phyloP scores from a whole-genome alignment of 257 asterid species.

The Parsonsia alboflavescens region DNA sequence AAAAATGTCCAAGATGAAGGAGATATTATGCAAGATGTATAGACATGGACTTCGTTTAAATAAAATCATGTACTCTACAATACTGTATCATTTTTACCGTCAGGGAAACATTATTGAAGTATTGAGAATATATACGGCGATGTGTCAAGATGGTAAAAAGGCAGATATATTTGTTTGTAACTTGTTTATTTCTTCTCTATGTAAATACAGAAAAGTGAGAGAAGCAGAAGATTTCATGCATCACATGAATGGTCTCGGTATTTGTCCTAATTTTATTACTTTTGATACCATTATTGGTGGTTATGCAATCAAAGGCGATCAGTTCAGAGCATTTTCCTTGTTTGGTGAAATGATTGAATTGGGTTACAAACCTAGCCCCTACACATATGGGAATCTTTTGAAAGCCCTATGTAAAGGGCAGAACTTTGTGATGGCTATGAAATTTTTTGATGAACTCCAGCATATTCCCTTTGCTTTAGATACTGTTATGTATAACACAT shows the following conservation, averaged over 20 bases:
- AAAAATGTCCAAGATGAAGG: constrained; percentile 42
- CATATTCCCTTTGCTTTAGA: constrained; percentile 39
- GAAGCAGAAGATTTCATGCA: constrained; percentile 70
- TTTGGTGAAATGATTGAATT: constrained; percentile 58
- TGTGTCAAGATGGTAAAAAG: constrained; percentile 46
- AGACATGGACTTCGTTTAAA: constrained; percentile 54
- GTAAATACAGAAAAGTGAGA: constrained; percentile 45
- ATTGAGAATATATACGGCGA: constrained; percentile 38
- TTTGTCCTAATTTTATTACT: constrained; percentile 48
- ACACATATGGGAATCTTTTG: constrained; percentile 61
- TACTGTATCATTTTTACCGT: constrained; percentile 62
- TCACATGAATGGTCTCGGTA: constrained; percentile 45
- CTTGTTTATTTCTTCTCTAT: constrained; percentile 57
- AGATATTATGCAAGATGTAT: constrained; percentile 55
- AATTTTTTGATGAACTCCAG: constrained; percentile 47
- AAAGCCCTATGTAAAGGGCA: constrained; percentile 77
- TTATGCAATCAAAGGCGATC: constrained; percentile 49
- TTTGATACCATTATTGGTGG: constrained; percentile 63
- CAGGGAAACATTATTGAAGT: constrained; percentile 49
- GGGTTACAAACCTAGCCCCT: constrained; percentile 56
- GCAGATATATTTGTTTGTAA: constrained; percentile 52
- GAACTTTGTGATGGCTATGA: constrained; percentile 42
- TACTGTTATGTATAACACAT: constrained; percentile 50
- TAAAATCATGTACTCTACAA: constrained; percentile 45
- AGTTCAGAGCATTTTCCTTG: constrained; percentile 50